Conservation (phyloP, 2,329 filamentous ascomycete species). For the Exophiala sideris region DNA sequence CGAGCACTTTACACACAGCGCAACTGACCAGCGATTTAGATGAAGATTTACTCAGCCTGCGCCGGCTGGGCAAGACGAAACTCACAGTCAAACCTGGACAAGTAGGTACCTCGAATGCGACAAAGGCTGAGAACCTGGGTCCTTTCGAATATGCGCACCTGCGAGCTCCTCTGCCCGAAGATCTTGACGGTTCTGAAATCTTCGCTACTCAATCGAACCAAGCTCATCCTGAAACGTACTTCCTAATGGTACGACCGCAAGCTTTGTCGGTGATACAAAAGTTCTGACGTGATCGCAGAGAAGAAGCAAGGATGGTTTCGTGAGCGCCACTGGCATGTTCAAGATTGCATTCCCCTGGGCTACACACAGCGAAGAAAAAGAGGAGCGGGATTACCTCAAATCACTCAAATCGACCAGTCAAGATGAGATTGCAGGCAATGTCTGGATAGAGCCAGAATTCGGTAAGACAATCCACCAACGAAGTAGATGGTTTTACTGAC, state of each 20-base stretch:
- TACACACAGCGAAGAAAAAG: constrained; percentile 55
- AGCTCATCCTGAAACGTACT: constrained; percentile 80
- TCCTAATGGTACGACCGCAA: constrained; percentile 68
- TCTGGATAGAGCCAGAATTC: constrained; percentile 83
- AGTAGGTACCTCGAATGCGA: constrained; percentile 66
- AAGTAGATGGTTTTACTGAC: constrained; percentile 18
- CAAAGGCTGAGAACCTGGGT: constrained; percentile 70
- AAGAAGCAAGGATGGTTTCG: constrained; percentile 63
- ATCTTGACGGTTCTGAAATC: constrained; percentile 82
- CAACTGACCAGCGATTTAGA: constrained; percentile 46
- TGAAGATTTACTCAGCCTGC: constrained; percentile 71
- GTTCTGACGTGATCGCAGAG: constrained; percentile 40
- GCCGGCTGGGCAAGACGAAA: constrained; percentile 89
- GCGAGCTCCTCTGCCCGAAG: constrained; percentile 85
- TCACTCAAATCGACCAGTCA: constrained; percentile 70
- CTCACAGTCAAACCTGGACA: constrained; percentile 77
- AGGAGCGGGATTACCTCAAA: constrained; percentile 74
- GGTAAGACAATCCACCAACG: constrained; percentile 43
- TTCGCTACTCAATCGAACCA: constrained; percentile 69
- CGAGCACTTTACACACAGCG: not conserved
- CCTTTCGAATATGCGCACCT: constrained; percentile 96
- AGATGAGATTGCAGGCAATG: constrained; percentile 92
- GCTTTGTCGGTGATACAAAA: not conserved
- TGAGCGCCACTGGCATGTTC: constrained; percentile 68
- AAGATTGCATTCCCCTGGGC: constrained; percentile 67